Percentiles rank a stretch among this genome's conserved stretches.
Evolutionary conservation across 306 rosid genomes (phyloP).

Genomic region (Dryas alaskensis): DNA sequence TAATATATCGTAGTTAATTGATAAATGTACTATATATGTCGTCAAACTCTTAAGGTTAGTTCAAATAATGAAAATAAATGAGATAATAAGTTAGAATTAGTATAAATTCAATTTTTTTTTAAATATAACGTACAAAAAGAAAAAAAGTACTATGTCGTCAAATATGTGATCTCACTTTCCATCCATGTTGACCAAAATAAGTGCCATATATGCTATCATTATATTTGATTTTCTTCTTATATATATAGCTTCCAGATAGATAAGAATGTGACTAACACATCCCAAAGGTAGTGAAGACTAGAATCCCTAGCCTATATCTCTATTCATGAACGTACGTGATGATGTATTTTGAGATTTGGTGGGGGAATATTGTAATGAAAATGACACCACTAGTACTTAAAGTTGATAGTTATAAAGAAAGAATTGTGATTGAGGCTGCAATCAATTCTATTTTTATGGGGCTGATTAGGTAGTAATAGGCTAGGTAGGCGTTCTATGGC

Average conservation of each 20-base stretch:
- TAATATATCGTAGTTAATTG: too few relatives aligned
- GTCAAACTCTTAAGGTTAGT: too few relatives aligned
- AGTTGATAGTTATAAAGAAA: not conserved
- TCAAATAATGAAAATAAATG: too few relatives aligned
- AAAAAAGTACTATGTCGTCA: too few relatives aligned
- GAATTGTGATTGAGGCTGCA: not conserved
- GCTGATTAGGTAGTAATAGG: too few relatives aligned
- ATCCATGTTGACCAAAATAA: not conserved
- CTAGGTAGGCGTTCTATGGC: not conserved
- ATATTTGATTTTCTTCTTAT: not conserved
- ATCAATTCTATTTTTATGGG: too few relatives aligned
- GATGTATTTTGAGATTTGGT: slow-evolving; percentile 5
- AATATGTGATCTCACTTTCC: not conserved
- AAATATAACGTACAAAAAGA: too few relatives aligned
- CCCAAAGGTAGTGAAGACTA: not conserved
- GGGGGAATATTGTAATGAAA: slow-evolving; percentile 14
- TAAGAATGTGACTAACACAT: not conserved
- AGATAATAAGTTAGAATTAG: too few relatives aligned
- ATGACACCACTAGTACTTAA: not conserved
- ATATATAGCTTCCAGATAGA: not conserved
- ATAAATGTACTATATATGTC: too few relatives aligned
- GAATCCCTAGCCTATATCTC: not conserved
- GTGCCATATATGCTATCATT: not conserved
- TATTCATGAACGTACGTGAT: not conserved
- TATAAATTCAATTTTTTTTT: too few relatives aligned